These are phyloP conservation scores for Xylaria palmicola DNA, from an alignment of 495 filamentous ascomycete species.

Conservation along the genomic window DNA sequence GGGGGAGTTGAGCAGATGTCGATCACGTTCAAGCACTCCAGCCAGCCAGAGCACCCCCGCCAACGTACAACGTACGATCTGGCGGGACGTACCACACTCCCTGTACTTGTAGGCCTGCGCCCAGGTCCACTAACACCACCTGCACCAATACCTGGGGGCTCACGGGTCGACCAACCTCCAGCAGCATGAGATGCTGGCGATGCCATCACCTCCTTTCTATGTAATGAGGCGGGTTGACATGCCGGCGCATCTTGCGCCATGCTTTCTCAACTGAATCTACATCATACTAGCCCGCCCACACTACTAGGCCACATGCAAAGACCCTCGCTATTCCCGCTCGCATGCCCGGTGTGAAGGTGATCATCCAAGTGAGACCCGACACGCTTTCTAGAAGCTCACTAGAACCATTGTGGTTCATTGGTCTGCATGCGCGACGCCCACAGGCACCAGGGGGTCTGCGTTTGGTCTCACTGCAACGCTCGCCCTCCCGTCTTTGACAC, in stretches of 20 bases:
- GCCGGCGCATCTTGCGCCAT: too few relatives aligned
- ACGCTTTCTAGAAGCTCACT: conserved; percentile 3
- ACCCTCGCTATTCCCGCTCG: not conserved
- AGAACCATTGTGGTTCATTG: not conserved
- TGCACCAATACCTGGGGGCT: too few relatives aligned
- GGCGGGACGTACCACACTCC: too few relatives aligned
- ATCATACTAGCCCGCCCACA: not conserved
- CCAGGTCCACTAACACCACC: too few relatives aligned
- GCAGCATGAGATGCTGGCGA: too few relatives aligned
- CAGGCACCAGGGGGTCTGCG: not conserved
- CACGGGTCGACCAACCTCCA: too few relatives aligned
- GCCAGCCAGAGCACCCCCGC: too few relatives aligned
- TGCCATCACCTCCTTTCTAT: too few relatives aligned
- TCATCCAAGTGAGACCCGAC: not conserved
- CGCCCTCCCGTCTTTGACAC: not conserved
- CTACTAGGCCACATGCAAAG: not conserved
- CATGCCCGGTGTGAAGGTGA: not conserved
- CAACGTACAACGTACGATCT: too few relatives aligned
- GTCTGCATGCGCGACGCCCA: not conserved
- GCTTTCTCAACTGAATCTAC: not conserved
- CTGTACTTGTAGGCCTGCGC: too few relatives aligned
- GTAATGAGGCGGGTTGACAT: too few relatives aligned
- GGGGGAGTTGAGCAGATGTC: not conserved
- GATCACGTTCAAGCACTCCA: not conserved
- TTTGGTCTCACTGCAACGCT: not conserved